A percentile compares a stretch with the other conserved stretches of the same genome.
Conservation (phyloP, 2,329 filamentous ascomycete species). For the Beauveria sp. region DNA sequence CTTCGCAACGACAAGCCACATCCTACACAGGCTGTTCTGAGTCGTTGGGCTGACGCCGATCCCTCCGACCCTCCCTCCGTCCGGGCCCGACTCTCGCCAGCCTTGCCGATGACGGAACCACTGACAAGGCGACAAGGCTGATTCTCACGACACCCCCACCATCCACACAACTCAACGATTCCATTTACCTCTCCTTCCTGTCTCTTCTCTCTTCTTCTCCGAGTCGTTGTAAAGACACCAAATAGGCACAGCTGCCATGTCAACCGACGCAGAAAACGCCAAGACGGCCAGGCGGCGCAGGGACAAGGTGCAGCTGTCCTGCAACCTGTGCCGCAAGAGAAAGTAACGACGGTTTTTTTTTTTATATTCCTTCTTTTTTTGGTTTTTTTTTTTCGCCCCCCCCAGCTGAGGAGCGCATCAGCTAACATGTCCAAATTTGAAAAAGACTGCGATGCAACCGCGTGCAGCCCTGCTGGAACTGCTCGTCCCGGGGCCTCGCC, state of each 20-base stretch:
- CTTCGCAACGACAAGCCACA: too few species aligned
- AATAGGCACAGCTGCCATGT: neutral
- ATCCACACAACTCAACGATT: too few species aligned
- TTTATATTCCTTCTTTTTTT: neutral
- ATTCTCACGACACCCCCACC: too few species aligned
- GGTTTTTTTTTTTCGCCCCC: neutral
- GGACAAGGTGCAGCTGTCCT: conserved; percentile 9
- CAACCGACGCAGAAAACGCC: neutral
- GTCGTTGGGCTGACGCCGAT: too few species aligned
- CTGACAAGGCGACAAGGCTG: too few species aligned
- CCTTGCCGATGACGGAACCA: too few species aligned
- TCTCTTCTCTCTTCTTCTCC: neutral
- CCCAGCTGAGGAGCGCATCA: neutral
- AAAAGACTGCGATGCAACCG: conserved; percentile 27
- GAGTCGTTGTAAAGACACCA: neutral
- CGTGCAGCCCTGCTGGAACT: conserved; percentile 23
- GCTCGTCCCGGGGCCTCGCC: conserved; percentile 19
- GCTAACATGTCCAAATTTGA: neutral
- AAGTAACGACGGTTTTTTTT: neutral
- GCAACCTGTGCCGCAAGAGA: conserved; percentile 6
- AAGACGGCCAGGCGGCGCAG: neutral
- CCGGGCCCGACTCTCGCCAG: too few species aligned
- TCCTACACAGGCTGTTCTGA: too few species aligned
- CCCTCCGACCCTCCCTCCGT: too few species aligned
- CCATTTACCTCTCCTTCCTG: too few species aligned